Percentiles rank a stretch among this genome's conserved stretches.
Conservation (phyloP, 2,329 filamentous ascomycete genomes). For the Scortechinia acanthostroma region DNA sequence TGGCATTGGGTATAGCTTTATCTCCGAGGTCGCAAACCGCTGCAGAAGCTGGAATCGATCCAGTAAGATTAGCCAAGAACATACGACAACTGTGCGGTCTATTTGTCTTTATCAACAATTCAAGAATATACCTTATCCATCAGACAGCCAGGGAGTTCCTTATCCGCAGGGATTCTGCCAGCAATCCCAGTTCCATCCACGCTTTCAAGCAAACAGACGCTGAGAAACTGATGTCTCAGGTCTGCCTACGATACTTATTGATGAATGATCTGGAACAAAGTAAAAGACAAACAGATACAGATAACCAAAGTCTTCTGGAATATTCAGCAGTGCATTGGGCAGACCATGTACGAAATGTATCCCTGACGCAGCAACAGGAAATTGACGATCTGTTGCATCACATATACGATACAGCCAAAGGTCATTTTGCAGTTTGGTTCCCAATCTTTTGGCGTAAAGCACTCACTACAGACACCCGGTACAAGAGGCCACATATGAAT, state of each 20-base stretch:
- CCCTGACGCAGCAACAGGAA: not conserved
- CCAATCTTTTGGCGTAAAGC: not conserved
- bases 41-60: constrained; percentile 4
- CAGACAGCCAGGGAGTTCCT: constrained; percentile 18
- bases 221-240: constrained; percentile 5
- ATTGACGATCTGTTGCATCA: not conserved
- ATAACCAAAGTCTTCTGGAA: not conserved
- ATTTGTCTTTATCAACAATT: constrained; percentile 13
- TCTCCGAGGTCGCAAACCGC: not conserved
- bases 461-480: not conserved
- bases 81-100: constrained; percentile 11
- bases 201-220: not conserved
- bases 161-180: constrained; percentile 1
- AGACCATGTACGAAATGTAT: constrained; percentile 1
- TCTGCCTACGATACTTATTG: constrained; percentile 4
- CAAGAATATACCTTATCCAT: constrained; percentile 13
- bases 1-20: constrained; percentile 9
- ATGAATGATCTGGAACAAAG: not conserved
- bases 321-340: constrained; percentile 4
- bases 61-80: not conserved
- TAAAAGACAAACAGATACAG: not conserved
- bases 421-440: not conserved
- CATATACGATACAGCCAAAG: not conserved
- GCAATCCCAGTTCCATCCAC: not conserved
- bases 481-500: not conserved